Conservation (phyloP, 164 flowering plant genomes). For the Taxillus chinensis region DNA sequence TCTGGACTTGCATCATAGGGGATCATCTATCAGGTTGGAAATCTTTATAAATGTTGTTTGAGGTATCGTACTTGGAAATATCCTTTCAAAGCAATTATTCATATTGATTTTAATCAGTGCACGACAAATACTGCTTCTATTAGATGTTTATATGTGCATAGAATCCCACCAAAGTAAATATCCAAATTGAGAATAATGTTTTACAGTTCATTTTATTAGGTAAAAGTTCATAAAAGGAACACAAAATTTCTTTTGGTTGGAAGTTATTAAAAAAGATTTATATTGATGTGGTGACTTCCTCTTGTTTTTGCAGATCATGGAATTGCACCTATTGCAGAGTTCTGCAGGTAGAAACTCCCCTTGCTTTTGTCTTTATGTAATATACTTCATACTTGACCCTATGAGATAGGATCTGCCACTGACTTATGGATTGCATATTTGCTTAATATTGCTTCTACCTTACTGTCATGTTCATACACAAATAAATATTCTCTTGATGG, state of each 20-base stretch:
- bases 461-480: too few relatives aligned
- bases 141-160: too few relatives aligned
- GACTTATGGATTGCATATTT: background rate
- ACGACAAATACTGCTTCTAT: too few relatives aligned
- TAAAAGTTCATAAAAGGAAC: too few relatives aligned
- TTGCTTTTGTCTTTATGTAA: conserved; percentile 1
- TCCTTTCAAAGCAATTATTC: background rate
- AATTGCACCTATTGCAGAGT: conserved; percentile 79
- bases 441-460: background rate
- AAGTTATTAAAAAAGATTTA: background rate
- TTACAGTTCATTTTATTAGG: too few relatives aligned
- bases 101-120: background rate
- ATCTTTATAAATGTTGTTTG: background rate
- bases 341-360: conserved; percentile 54
- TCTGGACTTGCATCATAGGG: conserved; percentile 71
- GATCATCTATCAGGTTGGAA: conserved; percentile 58
- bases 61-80: background rate
- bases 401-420: background rate
- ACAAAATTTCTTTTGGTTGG: background rate
- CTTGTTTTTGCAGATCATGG: conserved; percentile 46
- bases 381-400: background rate
- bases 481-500: too few relatives aligned
- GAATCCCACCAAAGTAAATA: too few relatives aligned
- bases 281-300: conserved; percentile 8
- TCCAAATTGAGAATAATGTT: too few relatives aligned